A percentile compares a stretch with the other conserved stretches of the same genome.
Evolutionary conservation across 768 basidiomycete genomes (phyloP).

Genomic region (Pisolithus tinctorius): DNA sequence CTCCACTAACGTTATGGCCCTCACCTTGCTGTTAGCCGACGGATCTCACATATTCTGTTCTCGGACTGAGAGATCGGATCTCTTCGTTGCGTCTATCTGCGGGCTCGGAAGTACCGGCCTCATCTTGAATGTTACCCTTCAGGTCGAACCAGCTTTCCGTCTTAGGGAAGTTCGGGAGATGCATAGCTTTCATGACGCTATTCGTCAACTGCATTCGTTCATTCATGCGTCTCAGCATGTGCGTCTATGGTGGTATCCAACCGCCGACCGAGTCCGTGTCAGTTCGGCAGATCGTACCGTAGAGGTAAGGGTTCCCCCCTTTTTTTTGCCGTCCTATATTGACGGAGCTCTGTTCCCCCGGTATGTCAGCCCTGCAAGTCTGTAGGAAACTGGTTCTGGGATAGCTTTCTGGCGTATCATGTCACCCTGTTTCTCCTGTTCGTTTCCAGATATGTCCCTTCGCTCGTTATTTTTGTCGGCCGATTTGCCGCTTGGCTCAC

Average conservation of each 20-base stretch:
- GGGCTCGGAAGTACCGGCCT: constrained; percentile 89
- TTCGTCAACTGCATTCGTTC: constrained; percentile 49
- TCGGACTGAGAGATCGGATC: constrained; percentile 51
- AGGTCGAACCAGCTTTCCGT: constrained; percentile 77
- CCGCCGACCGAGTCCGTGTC: constrained; percentile 62
- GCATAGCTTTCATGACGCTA: constrained; percentile 54
- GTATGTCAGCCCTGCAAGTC: constrained; percentile 42
- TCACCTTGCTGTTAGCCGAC: constrained; percentile 73
- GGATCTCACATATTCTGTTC: constrained; percentile 67
- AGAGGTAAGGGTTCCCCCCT: constrained; percentile 49
- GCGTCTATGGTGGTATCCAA: constrained; percentile 95
- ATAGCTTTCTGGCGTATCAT: constrained; percentile 71
- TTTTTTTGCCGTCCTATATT: constrained; percentile 1
- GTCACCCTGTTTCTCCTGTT: constrained; percentile 80
- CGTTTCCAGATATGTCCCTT: constrained; percentile 56
- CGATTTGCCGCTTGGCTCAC: constrained; percentile 65
- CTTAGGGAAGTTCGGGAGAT: constrained; percentile 67
- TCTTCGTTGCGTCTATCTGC: constrained; percentile 87
- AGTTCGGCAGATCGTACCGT: constrained; percentile 68
- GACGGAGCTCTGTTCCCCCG: constrained; percentile 4
- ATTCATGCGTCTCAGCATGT: constrained; percentile 74
- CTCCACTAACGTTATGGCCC: constrained; percentile 69
- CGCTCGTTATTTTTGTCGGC: constrained; percentile 58
- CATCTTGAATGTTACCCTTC: constrained; percentile 69
- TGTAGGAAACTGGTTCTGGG: constrained; percentile 58